phyloP scores from a whole-genome alignment of 768 basidiomycete genomes.

The Strobilomyces confusus region DNA sequence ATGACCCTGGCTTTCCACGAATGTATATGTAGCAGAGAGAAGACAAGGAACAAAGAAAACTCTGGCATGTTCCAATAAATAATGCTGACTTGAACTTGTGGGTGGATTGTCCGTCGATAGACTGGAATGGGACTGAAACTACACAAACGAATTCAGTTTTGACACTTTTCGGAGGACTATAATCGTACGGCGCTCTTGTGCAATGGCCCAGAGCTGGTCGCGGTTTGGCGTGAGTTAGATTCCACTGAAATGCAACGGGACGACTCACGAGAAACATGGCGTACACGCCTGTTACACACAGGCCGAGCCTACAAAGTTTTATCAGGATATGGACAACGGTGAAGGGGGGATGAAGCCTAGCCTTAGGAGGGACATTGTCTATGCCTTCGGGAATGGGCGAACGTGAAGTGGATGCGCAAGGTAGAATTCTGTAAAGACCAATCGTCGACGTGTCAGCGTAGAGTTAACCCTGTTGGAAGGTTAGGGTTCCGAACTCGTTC shows the following conservation, averaged over 20 bases:
- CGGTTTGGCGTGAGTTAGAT: constrained; percentile 3
- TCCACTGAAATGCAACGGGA: background rate
- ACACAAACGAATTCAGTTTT: background rate
- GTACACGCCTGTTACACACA: constrained; percentile 88
- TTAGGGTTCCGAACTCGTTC: background rate
- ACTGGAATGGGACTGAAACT: constrained; percentile 85
- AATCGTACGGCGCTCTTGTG: constrained; percentile 84
- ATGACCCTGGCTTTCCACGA: constrained; percentile 51
- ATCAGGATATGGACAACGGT: background rate
- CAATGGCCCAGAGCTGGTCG: constrained; percentile 79
- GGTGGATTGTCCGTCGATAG: constrained; percentile 55
- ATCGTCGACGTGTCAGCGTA: background rate
- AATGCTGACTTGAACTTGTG: constrained; percentile 83
- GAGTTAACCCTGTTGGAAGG: background rate
- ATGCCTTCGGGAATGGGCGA: background rate
- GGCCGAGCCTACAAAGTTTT: constrained; percentile 45
- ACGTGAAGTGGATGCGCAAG: background rate
- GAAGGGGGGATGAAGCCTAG: background rate
- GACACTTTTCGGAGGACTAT: background rate
- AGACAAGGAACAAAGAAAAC: constrained; percentile 69
- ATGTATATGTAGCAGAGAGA: constrained; percentile 73
- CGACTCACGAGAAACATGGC: constrained; percentile 80
- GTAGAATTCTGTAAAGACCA: background rate
- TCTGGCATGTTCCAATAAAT: constrained; percentile 84
- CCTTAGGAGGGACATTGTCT: constrained; percentile 27